Evolutionary conservation across 352 stramenopile genomes (phyloP).

Genomic region (Globisporangium barbulae): DNA sequence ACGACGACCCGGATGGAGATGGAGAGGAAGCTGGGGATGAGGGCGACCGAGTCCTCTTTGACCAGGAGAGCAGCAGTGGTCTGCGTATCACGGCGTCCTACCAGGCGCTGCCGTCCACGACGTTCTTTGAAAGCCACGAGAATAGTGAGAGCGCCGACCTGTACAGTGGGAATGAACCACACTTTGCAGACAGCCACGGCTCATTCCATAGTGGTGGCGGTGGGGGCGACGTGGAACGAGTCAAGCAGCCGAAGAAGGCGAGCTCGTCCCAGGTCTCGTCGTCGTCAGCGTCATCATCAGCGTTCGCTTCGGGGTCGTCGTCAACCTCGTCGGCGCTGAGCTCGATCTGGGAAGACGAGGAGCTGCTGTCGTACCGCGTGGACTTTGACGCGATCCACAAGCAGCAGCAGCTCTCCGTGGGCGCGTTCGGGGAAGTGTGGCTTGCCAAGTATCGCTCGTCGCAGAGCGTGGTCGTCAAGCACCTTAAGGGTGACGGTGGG

Average conservation of each 20-base stretch:
- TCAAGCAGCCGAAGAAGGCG: neutral
- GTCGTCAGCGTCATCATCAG: neutral
- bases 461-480: constrained; percentile 12
- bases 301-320: neutral
- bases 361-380: constrained; percentile 13
- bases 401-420: constrained; percentile 10
- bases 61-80: neutral
- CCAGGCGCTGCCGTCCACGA: constrained; percentile 10
- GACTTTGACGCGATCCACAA: constrained; percentile 13
- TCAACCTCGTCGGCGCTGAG: neutral
- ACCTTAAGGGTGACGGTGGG: constrained; percentile 5
- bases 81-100: constrained; percentile 10
- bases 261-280: neutral
- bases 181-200: neutral
- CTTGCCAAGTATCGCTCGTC: constrained; percentile 16
- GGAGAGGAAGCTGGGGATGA: neutral
- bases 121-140: constrained; percentile 1
- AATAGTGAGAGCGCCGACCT: neutral
- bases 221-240: neutral
- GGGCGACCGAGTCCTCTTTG: constrained; percentile 5
- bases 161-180: neutral
- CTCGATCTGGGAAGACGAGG: constrained; percentile 13
- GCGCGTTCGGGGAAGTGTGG: constrained; percentile 27
- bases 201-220: neutral
- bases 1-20: neutral